A percentile compares a stretch with the other conserved stretches of the same genome.
Conservation (phyloP, 2,329 filamentous ascomycete species). For the Fusarium tupiense region DNA sequence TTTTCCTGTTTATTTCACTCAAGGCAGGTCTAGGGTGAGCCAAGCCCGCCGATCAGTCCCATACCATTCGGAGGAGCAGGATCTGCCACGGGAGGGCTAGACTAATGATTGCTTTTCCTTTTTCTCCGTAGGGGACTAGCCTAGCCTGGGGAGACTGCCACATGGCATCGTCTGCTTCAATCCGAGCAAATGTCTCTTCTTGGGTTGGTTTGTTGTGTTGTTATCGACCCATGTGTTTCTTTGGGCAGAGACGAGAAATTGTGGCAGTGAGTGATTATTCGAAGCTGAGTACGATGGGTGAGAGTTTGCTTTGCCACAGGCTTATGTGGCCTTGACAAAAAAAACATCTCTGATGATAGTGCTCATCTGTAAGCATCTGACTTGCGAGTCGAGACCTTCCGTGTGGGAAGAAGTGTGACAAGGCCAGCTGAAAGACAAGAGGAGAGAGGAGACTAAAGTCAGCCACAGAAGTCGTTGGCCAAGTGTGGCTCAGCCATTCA, state of each 20-base stretch:
- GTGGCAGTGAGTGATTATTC: conserved; percentile 8
- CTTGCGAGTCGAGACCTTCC: conserved; percentile 1
- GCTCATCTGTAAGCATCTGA: background rate
- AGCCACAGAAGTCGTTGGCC: conserved; percentile 17
- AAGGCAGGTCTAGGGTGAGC: conserved; percentile 26
- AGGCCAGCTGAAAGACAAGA: conserved; percentile 32
- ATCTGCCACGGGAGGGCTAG: conserved; percentile 19
- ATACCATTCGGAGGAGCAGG: background rate
- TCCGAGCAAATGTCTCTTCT: background rate
- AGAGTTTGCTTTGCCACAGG: conserved; percentile 19
- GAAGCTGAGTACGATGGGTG: background rate
- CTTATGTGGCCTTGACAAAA: conserved; percentile 24
- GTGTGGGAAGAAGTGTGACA: conserved; percentile 9
- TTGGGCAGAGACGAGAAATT: conserved; percentile 16
- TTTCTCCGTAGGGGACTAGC: background rate
- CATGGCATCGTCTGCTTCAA: conserved; percentile 36
- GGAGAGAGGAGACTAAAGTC: background rate
- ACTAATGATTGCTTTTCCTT: conserved; percentile 18
- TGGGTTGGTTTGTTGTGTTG: conserved; percentile 4
- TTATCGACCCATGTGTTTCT: conserved; percentile 3
- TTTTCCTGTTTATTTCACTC: conserved; percentile 1
- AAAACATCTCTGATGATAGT: background rate
- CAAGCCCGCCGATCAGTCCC: conserved; percentile 21
- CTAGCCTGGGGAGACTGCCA: conserved; percentile 25
- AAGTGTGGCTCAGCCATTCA: conserved; percentile 18